Evolutionary conservation across 257 asterid genomes (phyloP).

Genomic region (Cynanchum wilfordii): DNA sequence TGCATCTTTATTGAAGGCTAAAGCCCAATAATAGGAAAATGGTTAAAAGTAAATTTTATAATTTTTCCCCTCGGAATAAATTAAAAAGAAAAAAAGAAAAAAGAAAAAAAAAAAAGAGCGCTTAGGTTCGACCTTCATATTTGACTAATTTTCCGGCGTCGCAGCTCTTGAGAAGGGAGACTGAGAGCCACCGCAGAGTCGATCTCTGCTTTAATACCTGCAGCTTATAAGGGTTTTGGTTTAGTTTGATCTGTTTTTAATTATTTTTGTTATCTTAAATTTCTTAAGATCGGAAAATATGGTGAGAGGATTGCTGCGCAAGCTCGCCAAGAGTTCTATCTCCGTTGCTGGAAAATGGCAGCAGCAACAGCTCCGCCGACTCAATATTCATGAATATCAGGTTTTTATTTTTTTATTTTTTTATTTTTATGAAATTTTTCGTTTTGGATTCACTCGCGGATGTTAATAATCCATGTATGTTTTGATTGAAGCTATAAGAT

Average conservation of each 20-base stretch:
- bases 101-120: not conserved
- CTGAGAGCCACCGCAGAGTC: conserved; percentile 7
- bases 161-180: conserved; percentile 4
- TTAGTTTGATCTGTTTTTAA: conserved; percentile 1
- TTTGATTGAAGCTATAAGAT: not conserved
- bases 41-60: too few relatives aligned
- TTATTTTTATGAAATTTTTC: not conserved
- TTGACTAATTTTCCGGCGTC: conserved; percentile 15
- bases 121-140: not conserved
- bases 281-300: conserved; percentile 27
- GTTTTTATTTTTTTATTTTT: conserved; percentile 13
- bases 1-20: too few relatives aligned
- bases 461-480: not conserved
- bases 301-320: conserved; percentile 80
- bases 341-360: conserved; percentile 97
- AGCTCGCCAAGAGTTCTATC: conserved; percentile 71
- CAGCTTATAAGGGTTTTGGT: not conserved
- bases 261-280: not conserved
- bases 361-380: conserved; percentile 98
- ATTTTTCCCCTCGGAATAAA: too few relatives aligned
- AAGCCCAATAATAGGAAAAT: not conserved
- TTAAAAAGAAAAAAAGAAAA: too few relatives aligned
- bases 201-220: not conserved
- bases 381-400: conserved; percentile 96
- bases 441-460: not conserved